Conservation (phyloP, 108 stramenopile species). For the Mediolabrus comicus region DNA sequence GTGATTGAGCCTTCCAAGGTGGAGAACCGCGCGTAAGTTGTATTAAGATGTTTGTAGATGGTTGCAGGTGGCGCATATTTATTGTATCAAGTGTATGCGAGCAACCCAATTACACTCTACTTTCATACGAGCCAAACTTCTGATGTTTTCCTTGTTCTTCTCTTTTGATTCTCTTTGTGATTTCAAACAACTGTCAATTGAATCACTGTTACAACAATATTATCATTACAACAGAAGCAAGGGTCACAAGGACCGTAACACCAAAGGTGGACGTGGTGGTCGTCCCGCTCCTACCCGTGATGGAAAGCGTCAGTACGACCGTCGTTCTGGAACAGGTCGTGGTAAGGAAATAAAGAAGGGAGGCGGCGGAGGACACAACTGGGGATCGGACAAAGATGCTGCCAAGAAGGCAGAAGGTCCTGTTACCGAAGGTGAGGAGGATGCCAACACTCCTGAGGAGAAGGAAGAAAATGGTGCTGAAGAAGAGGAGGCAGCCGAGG, state of each 20-base stretch:
- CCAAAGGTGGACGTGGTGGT: conserved; percentile 79
- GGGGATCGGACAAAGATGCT: conserved; percentile 85
- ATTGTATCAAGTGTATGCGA: not conserved
- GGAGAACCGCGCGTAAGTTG: conserved; percentile 48
- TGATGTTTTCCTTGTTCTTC: not conserved
- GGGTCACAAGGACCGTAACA: conserved; percentile 71
- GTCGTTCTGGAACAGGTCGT: conserved; percentile 89
- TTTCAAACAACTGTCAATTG: not conserved
- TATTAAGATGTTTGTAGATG: no score
- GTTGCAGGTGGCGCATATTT: no score
- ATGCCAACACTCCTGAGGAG: conserved; percentile 35
- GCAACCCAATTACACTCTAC: not conserved
- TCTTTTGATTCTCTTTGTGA: not conserved
- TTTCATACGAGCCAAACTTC: not conserved
- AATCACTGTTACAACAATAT: conserved; percentile 4
- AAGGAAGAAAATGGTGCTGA: conserved; percentile 18
- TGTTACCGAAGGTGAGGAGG: conserved; percentile 52
- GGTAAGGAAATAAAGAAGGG: conserved; percentile 90
- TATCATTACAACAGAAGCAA: conserved; percentile 15
- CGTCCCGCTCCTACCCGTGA: conserved; percentile 65
- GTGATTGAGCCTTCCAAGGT: conserved; percentile 63
- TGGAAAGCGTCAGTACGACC: conserved; percentile 87
- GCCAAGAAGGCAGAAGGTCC: conserved; percentile 75
- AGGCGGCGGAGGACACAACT: conserved; percentile 90
- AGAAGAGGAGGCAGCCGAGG: conserved; percentile 30